phyloP scores from a whole-genome alignment of 176 grass and related monocot species.

The Canna indica region DNA sequence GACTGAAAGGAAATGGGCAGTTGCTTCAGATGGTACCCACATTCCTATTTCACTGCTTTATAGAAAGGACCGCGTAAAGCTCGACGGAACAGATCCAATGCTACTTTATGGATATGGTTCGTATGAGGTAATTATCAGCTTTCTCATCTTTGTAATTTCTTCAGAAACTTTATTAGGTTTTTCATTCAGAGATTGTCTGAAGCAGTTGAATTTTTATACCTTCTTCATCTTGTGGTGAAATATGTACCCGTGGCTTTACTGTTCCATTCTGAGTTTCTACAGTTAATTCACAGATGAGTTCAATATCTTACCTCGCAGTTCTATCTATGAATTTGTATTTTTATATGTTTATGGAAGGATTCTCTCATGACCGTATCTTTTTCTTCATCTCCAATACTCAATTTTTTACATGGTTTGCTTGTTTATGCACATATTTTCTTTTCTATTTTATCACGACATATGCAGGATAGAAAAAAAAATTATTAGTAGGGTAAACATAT shows the following conservation, averaged over 20 bases:
- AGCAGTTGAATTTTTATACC: neutral
- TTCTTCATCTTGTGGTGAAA: neutral
- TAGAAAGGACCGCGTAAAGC: constrained; percentile 64
- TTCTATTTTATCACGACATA: neutral
- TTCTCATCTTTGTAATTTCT: neutral
- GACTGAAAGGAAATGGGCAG: constrained; percentile 81
- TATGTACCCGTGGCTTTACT: neutral
- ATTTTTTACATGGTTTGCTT: no score
- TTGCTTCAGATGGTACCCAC: constrained; percentile 57
- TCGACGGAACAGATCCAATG: constrained; percentile 80
- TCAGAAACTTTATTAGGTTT: neutral
- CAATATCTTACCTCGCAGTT: no score
- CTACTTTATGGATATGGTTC: constrained; percentile 88
- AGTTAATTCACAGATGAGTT: no score
- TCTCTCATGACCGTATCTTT: no score
- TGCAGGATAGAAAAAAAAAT: no score
- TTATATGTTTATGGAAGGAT: no score
- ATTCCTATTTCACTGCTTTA: constrained; percentile 86
- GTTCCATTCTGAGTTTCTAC: no score
- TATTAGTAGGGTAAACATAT: neutral
- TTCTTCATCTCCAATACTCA: no score
- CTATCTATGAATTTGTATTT: no score
- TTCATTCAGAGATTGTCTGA: neutral
- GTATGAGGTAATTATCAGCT: constrained; percentile 47
- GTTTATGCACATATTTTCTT: no score